A percentile compares a stretch with the other conserved stretches of the same genome.
phyloP scores from a whole-genome alignment of 1,284 basidiomycete genomes.

The Flammula alnicola region DNA sequence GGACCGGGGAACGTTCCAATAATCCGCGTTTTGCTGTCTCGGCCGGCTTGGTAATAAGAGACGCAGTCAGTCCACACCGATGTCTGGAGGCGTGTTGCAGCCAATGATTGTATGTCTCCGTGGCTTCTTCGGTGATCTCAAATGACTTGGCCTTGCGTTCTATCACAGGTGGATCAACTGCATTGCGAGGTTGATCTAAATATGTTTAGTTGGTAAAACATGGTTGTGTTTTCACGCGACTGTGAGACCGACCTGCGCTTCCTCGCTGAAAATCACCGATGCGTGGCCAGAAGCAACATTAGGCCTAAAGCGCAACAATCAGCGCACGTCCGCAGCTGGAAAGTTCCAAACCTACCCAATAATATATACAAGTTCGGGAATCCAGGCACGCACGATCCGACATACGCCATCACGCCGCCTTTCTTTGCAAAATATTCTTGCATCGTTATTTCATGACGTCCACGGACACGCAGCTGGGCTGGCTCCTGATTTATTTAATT shows the following conservation, averaged over 20 bases:
- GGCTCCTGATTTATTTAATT: slow-evolving; percentile 32
- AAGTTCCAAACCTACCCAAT: slow-evolving; percentile 38
- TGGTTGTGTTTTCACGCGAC: slow-evolving; percentile 15
- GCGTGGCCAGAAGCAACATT: slow-evolving; percentile 58
- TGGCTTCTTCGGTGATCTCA: slow-evolving; percentile 46
- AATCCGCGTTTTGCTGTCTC: slow-evolving; percentile 42
- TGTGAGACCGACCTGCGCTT: slow-evolving; percentile 46
- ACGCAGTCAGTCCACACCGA: slow-evolving; percentile 54
- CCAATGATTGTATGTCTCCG: slow-evolving; percentile 50
- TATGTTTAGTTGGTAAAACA: slow-evolving; percentile 6
- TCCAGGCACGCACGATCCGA: slow-evolving; percentile 50
- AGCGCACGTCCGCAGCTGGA: slow-evolving; percentile 13
- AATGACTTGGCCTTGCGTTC: slow-evolving; percentile 49
- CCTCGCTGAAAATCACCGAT: slow-evolving; percentile 55
- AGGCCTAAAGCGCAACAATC: slow-evolving; percentile 39
- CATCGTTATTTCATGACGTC: slow-evolving; percentile 42
- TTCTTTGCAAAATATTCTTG: slow-evolving; percentile 46
- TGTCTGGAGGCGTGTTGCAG: slow-evolving; percentile 45
- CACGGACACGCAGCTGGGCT: slow-evolving; percentile 38
- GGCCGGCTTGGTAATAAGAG: slow-evolving; percentile 51
- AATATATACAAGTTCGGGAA: slow-evolving; percentile 56
- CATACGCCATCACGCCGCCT: slow-evolving; percentile 52
- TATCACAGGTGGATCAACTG: slow-evolving; percentile 53
- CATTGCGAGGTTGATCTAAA: slow-evolving; percentile 48
- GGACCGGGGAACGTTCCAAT: slow-evolving; percentile 53